Percentiles rank a stretch among this genome's conserved stretches.
Evolutionary conservation across 2,329 filamentous ascomycete genomes (phyloP).

Genomic region (Microdochium nivale): DNA sequence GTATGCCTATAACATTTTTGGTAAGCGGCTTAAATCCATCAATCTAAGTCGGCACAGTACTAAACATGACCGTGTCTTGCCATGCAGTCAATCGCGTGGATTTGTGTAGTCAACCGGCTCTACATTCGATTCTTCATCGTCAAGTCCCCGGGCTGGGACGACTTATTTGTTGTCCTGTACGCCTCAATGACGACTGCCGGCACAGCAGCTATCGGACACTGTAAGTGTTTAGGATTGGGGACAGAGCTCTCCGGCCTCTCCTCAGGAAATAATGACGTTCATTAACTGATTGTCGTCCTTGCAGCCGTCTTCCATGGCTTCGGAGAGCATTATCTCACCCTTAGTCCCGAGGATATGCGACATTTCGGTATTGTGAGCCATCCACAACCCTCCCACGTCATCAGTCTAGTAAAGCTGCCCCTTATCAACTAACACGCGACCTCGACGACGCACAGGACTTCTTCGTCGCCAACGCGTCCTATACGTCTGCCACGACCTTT

Average conservation of each 20-base stretch:
- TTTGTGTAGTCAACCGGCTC: slow-evolving; percentile 19
- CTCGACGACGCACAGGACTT: slow-evolving; percentile 8
- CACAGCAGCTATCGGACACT: background rate
- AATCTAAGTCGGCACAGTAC: background rate
- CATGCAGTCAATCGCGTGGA: slow-evolving; percentile 16
- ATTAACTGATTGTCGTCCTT: no score
- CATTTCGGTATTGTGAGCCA: slow-evolving; percentile 1
- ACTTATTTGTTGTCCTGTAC: slow-evolving; percentile 15
- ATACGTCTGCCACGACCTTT: slow-evolving; percentile 13
- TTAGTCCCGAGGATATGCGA: slow-evolving; percentile 6
- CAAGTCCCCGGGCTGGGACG: slow-evolving; percentile 16
- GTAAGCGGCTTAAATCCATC: background rate
- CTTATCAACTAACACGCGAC: background rate
- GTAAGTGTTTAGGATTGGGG: background rate
- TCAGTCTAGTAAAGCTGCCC: background rate
- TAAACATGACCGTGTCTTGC: background rate
- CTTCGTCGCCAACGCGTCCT: slow-evolving; percentile 15
- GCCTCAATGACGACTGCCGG: slow-evolving; percentile 1
- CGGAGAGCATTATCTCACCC: slow-evolving; percentile 13
- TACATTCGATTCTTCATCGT: slow-evolving; percentile 15
- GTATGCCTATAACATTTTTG: background rate
- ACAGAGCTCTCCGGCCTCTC: background rate
- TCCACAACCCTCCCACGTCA: background rate
- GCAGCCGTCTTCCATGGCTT: slow-evolving; percentile 10
- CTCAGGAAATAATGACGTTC: no score